Base-by-base conservation (phyloP, 192 early-diverging fungal species). In the Coemansia sp. region DNA sequence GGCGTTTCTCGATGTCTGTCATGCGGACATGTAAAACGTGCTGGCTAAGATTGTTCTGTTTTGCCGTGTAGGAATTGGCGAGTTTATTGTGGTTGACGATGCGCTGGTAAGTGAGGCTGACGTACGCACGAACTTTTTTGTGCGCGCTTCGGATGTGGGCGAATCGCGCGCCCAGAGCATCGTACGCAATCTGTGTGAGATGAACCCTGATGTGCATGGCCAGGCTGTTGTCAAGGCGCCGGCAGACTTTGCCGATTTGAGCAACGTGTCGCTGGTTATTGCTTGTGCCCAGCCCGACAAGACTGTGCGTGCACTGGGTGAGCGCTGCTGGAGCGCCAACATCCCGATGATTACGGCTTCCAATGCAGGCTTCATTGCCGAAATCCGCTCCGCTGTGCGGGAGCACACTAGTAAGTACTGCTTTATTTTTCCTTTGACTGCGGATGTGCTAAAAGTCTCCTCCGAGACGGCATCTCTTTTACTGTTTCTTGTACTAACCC, bases 61-160 rank as follows among this genome's bases (percentile, higher is more conserved):
- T n/a, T 54, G 59, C 2, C 21, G 28, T 51, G 26, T 69, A 98
- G 96, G 91, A 8, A 90, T 98, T 68, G 95, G 95, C 22, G 76
- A 85, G 22, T 93, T 95, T 68, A 90, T 91, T 1, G 79, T 99
- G 12, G 83, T 96, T 2, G 97, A 99, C 64, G 85, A 71, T 48
- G 78, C 81, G 37, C 49, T 60, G 2, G 92, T 96, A 5, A 72
- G 79, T 5, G 85, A 85, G 25, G 57, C 77, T 22, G 95, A 95
- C 58, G 77, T 89, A 42, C 90, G 89, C 28, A 90, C 81, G 72
- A 98, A 97, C 78, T 99, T 99, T 74, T 99, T 99, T 67, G 79
- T 99, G n/a, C 87, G 86, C 28, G 38, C 71, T 9, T 78, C 76
- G 4, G 81, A 83, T 42, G 66, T 90, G 11, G 94, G 92, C 10